Evolutionary conservation across 1,139 yeast species (phyloP), one percentile per base, ranked within the genome.

Genomic region (Saccharomyces hybrid): DNA sequence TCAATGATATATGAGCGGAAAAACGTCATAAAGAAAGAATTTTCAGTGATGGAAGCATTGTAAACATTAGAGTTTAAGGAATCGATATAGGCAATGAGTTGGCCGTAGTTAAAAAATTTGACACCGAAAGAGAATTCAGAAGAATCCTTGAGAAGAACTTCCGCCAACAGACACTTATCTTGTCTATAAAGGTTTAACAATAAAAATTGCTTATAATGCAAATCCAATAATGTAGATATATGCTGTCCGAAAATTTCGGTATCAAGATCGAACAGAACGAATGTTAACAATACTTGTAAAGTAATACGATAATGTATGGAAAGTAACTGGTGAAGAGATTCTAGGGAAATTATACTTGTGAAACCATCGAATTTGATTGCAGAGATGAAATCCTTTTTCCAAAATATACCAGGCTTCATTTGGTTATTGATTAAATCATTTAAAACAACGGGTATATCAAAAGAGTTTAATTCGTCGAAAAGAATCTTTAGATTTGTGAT

Each of bases 381-480:
- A 42, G 63, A 65, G n/a, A 66, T 55, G 46, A 64, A 59, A 16
- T 57, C 55, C 11, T 54, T 32, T 11, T 53, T 48, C 1, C 51
- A 47, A 14, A 47, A 44, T 3, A 49, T 26, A 9, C 47, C 48
- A 16, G n/a, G 31, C n/a, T 53, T 54, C 20, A 65, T 42, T 53
- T 64, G 62, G 51, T 61, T 57, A 20, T 65, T 59, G 29, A 67
- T 58, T n/a, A 67, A 57, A n/a, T 58, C 56, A 53, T 64, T 60
- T 20, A 68, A 51, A 16, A 61, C 34, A 2, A 57, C 49, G 5
- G 61, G 49, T 11, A 71, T 64, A 50, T 67, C 67, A 42, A 72
- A 60, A 2, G 66, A 59, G 31, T 65, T 64, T 48, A 73, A 57
- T 51, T 70, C 71, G n/a, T 67, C 65, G 29, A 71, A 69, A 26